Percentiles rank a stretch among this genome's conserved stretches.
Evolutionary conservation across 2,329 filamentous ascomycete genomes (phyloP).

Genomic region (Lecanosticta acicola): DNA sequence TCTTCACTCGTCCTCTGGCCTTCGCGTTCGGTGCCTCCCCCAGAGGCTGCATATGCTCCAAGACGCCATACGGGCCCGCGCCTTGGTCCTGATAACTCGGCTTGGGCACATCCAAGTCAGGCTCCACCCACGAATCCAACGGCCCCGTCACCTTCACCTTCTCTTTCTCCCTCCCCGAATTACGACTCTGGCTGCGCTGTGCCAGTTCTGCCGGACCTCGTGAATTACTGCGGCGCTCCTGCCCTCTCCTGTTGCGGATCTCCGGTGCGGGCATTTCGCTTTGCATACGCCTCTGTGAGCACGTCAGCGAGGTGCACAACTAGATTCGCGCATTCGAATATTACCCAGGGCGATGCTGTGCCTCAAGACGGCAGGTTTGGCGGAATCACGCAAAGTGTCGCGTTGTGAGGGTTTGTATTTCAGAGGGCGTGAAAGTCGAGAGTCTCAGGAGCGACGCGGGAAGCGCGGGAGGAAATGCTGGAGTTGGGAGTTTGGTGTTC

Average conservation of each 20-base stretch:
- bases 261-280: constrained; percentile 4
- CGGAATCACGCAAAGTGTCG: not conserved
- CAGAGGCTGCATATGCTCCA: constrained; percentile 78
- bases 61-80: constrained; percentile 64
- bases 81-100: constrained; percentile 75
- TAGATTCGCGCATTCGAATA: not conserved
- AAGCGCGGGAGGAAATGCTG: not conserved
- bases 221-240: constrained; percentile 11
- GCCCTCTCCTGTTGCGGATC: constrained; percentile 3
- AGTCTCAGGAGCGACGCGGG: not conserved
- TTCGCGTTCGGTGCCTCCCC: constrained; percentile 63
- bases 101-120: constrained; percentile 46
- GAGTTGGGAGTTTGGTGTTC: not conserved
- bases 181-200: constrained; percentile 35
- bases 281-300: constrained; percentile 4
- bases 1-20: constrained; percentile 52
- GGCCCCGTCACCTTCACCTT: constrained; percentile 33
- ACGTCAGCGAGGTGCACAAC: constrained; percentile 5
- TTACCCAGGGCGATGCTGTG: constrained; percentile 23
- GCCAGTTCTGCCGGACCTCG: constrained; percentile 6
- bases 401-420: not conserved
- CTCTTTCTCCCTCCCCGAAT: constrained; percentile 23
- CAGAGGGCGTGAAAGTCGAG: not conserved
- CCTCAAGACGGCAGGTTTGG: constrained; percentile 5
- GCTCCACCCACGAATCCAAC: constrained; percentile 47